Conservation (phyloP, 768 basidiomycete genomes). For the Mycena sanguinolenta region DNA sequence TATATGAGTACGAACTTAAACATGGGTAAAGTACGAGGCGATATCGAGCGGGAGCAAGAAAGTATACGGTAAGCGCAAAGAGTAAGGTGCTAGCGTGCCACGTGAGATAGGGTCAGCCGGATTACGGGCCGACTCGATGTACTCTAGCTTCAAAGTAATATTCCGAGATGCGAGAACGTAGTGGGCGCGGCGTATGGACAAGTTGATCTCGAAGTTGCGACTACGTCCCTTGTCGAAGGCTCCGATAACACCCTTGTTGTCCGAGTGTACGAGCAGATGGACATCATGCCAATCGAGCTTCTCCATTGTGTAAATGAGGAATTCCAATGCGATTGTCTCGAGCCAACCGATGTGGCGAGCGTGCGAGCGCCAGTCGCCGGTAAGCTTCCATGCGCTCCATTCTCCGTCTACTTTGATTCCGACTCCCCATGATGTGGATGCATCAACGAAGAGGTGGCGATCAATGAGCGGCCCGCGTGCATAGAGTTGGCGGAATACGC, state of each 20-base stretch:
- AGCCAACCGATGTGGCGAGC: conserved; percentile 44
- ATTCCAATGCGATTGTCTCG: conserved; percentile 27
- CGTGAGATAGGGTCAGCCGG: background rate
- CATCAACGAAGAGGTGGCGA: conserved; percentile 31
- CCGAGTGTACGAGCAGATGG: conserved; percentile 22
- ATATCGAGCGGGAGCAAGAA: background rate
- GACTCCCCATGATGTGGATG: conserved; percentile 45
- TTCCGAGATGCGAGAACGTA: background rate
- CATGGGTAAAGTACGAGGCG: background rate
- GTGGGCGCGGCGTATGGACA: conserved; percentile 22
- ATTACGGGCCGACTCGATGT: conserved; percentile 25
- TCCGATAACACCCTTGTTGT: conserved; percentile 15
- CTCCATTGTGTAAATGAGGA: conserved; percentile 9
- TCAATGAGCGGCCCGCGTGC: background rate
- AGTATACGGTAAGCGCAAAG: background rate
- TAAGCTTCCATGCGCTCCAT: conserved; percentile 37
- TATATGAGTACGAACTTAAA: background rate
- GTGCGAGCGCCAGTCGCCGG: conserved; percentile 27
- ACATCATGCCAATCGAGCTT: conserved; percentile 29
- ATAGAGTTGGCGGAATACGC: background rate
- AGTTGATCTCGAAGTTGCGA: conserved; percentile 21
- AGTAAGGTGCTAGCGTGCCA: background rate
- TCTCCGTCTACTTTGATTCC: conserved; percentile 35
- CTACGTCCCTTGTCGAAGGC: conserved; percentile 7
- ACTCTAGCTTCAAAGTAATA: conserved; percentile 19